Evolutionary conservation across 495 filamentous ascomycete genomes (phyloP), one percentile per base, ranked within the genome.

Genomic region (Penicillium psychrofluorescens): DNA sequence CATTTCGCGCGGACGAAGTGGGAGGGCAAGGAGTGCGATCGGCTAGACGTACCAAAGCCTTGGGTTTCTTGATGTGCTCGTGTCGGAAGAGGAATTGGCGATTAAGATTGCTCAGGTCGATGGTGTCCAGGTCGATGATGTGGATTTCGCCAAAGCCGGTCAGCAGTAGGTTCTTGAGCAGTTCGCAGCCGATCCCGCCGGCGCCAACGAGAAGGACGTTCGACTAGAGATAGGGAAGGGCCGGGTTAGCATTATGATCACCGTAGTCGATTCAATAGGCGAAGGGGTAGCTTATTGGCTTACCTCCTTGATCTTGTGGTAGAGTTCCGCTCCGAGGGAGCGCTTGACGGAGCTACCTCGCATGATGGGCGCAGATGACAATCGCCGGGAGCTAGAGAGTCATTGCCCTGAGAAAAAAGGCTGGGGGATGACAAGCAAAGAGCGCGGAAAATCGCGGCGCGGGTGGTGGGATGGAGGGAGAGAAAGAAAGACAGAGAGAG

Each of bases 41-140:
- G 7, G 35, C 11, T 12, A 34, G 29, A 66, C 84, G 51, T 72
- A 95, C 92, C 67, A 95, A 68, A 46, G 92, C 91, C 59, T 99
- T 99, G 6, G 92, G 78, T 58, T 95, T 95, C 61, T 95, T 95
- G 66, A 99, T 96, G 56, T 99, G 92, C 56, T 97, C 90, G 54
- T 91, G 85, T 36, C 90, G 79, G 67, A 99, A 99, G 38, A 99
- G 82, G 54, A 99, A 99, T 59, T 99, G 92, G 12, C 92, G 88
- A 56, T 99, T 99, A 38, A 99, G 76, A 55, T 99, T 99, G 70
- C 88, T 95, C 6, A 99, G 72, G 54, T 99, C 92, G 61, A 99
- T 97, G 0, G 92, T 99, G 60, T 99, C 92, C 29, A 99, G 83
- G 61, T 99, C 92, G 50, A 99, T 88, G 40, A 99, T 82, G 62